Conservation (phyloP, 75 land plant species). For the Pinus taeda region DNA sequence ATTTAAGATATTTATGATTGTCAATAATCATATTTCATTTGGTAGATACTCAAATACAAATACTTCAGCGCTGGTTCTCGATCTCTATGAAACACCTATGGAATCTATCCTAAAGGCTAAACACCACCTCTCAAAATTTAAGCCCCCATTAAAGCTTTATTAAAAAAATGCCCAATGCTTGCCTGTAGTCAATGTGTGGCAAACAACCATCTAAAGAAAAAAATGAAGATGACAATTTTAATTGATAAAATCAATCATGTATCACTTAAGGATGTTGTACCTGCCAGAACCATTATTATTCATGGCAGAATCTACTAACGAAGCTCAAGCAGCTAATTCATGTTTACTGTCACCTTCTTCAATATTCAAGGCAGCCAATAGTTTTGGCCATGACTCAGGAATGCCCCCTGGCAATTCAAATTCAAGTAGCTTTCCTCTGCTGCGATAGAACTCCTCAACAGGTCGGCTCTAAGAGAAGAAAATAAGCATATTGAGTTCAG, state of each 20-base stretch:
- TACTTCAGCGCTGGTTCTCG: background rate
- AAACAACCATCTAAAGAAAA: background rate
- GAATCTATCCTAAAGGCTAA: background rate
- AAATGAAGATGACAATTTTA: background rate
- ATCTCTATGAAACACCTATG: background rate
- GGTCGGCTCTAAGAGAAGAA: conserved; percentile 66
- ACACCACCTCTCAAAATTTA: background rate
- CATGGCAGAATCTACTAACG: background rate
- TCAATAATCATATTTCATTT: background rate
- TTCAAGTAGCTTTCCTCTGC: conserved; percentile 65
- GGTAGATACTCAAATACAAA: background rate
- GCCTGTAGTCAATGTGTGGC: background rate
- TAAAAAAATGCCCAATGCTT: background rate
- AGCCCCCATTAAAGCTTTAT: background rate
- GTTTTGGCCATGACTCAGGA: conserved; percentile 91
- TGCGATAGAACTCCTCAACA: conserved; percentile 84
- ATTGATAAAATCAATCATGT: background rate
- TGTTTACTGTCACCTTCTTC: conserved; percentile 40
- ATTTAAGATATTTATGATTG: too few species aligned
- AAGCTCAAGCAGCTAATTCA: conserved; percentile 41
- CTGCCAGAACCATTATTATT: background rate
- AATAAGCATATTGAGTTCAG: background rate
- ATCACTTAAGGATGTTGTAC: background rate
- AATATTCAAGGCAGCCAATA: conserved; percentile 60
- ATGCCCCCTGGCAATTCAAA: conserved; percentile 91